These are phyloP conservation scores for Citrus maxima DNA, from an alignment of 345 rosid genomes.

Conservation along the genomic window DNA sequence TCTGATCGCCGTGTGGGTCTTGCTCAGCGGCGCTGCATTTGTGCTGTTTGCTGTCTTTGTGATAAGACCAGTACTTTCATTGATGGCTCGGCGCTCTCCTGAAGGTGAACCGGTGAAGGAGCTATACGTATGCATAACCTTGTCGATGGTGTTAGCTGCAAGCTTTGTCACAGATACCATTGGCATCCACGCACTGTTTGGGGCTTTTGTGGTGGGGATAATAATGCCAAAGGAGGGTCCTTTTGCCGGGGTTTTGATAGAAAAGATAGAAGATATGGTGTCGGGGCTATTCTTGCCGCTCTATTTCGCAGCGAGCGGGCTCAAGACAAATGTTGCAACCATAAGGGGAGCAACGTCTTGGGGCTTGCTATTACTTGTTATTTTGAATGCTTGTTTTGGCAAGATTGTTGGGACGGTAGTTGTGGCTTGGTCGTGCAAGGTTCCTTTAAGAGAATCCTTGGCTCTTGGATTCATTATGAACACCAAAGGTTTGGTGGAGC, in stretches of 20 bases:
- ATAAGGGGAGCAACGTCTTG: conserved; percentile 39
- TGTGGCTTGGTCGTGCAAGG: conserved; percentile 18
- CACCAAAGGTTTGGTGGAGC: conserved; percentile 53
- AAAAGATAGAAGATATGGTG: conserved; percentile 48
- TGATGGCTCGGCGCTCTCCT: conserved; percentile 34
- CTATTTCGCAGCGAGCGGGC: conserved; percentile 41
- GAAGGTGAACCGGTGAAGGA: conserved; percentile 50
- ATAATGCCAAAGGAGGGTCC: conserved; percentile 45
- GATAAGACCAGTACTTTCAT: conserved; percentile 14
- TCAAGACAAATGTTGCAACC: conserved; percentile 43
- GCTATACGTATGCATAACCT: conserved; percentile 37
- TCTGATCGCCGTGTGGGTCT: conserved; percentile 38
- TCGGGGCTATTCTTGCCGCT: conserved; percentile 40
- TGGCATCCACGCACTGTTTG: conserved; percentile 46
- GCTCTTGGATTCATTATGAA: conserved; percentile 47
- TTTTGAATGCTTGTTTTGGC: conserved; percentile 38
- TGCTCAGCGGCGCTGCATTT: conserved; percentile 35
- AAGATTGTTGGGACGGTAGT: conserved; percentile 34
- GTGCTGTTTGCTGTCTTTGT: conserved; percentile 18
- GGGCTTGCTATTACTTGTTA: conserved; percentile 41
- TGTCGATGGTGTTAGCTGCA: conserved; percentile 30
- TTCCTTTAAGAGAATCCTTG: conserved; percentile 30
- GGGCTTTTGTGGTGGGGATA: conserved; percentile 45
- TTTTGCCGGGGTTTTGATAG: conserved; percentile 35
- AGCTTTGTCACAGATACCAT: conserved; percentile 40